Evolutionary conservation across 306 rosid genomes (phyloP), one percentile per base, ranked within the genome.

Genomic region (Benincasa hispida): DNA sequence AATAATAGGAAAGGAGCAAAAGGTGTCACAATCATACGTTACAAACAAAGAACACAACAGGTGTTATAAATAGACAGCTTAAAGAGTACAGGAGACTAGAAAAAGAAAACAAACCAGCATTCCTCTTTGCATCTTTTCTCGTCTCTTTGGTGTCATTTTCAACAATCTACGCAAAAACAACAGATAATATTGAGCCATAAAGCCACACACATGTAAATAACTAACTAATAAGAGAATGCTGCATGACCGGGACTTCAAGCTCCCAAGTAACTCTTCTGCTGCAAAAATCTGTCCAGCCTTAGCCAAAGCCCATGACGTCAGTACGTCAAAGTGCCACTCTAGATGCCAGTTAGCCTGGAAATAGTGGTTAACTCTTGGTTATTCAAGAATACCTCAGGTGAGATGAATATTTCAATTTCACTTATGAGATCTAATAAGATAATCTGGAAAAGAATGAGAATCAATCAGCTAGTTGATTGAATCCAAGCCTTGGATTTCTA

Each of bases 281-380:
- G 81, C 82, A 72, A 88, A 83, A 79, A 80, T 42, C 80, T 88
- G 81, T 39, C 87, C 85, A 27, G 90, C 67, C 78, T 81, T 65
- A 27, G 96, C 91, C 85, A 93, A 84, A 72, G 87, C 93, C 98
- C 98, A 91, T 41, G 84, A 82, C 24, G 69, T 74, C 85, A 93
- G 75, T 39, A 87, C 15, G 50, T 91, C 97, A 75, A 93, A 60
- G 80, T 87, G 93, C 96, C 92, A 90, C 83, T 93, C 97, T 47
- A 86, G 0, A 87, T 87, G 82, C 98, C 98, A 93, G 85, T 86
- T 86, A 35, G 80, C 88, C 98, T 93, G 84, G 77, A 72, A 34
- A 48, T 56, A 56, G 50, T 54, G 78, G 19, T 37, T 22, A 63
- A 77, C 62, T 74, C 59, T 74, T 63, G 45, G 27, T 50, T 50